These are phyloP conservation scores for Aspergillus heteromorphus DNA, from an alignment of 495 filamentous ascomycete species.

Conservation along the genomic window DNA sequence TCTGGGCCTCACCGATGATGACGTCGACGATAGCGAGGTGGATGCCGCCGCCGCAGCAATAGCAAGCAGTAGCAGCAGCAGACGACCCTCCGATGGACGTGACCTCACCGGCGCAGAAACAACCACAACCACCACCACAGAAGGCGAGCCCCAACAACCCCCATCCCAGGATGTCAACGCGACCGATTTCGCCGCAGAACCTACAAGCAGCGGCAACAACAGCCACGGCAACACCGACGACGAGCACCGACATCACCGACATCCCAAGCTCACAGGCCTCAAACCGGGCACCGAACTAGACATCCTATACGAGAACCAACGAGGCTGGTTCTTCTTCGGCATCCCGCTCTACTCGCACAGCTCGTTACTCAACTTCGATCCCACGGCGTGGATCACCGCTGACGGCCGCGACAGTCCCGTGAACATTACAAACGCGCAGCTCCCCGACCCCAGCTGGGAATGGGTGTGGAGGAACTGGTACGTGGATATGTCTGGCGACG, in stretches of 20 bases:
- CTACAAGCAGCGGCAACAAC: constrained; percentile 1
- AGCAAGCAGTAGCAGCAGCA: background rate
- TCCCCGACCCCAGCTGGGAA: constrained; percentile 92
- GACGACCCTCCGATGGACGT: background rate
- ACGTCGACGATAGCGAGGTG: constrained; percentile 11
- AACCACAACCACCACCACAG: constrained; percentile 10
- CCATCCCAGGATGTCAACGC: constrained; percentile 7
- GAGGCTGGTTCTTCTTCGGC: constrained; percentile 81
- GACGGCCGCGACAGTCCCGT: constrained; percentile 69
- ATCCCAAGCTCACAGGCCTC: constrained; percentile 11
- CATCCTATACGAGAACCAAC: constrained; percentile 90
- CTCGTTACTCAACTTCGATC: constrained; percentile 83
- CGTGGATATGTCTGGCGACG: constrained; percentile 80
- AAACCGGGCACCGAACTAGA: constrained; percentile 57
- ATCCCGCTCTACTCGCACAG: constrained; percentile 80
- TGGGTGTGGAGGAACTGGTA: constrained; percentile 96
- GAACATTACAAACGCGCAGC: constrained; percentile 82
- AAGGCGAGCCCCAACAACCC: too few species aligned
- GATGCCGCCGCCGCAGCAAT: constrained; percentile 1
- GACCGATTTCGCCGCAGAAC: constrained; percentile 10
- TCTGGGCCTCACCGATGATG: constrained; percentile 27
- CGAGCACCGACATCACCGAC: constrained; percentile 1
- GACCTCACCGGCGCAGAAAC: constrained; percentile 11
- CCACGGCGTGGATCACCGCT: constrained; percentile 76
- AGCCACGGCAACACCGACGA: constrained; percentile 2